Evolutionary conservation across 805 yeast species (phyloP), one percentile per base, ranked within the genome.

Genomic region (Candida succiphila): DNA sequence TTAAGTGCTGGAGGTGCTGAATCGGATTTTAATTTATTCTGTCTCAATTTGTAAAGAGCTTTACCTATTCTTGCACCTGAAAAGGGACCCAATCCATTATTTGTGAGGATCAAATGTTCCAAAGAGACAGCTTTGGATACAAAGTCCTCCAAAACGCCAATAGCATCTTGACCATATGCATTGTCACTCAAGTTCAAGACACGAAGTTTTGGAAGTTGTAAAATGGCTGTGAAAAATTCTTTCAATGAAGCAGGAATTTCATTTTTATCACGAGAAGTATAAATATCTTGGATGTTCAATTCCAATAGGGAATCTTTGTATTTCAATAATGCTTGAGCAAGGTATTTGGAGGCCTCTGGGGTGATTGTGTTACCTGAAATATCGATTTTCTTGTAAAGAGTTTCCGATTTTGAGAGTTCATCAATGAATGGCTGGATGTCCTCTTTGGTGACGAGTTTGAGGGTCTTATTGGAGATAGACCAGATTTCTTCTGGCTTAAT

Each of bases 21-120:
- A 18, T 43, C 34, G 17, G 69, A 63, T 31, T 56, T 56, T 42
- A 63, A 55, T 59, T 87, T 87, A 37, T 77, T 78, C 33, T 55
- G 56, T 16, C 92, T 75, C 42, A 89, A 69, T 45, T 71, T 68
- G 60, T 66, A 84, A 30, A 92, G 70, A 4, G 95, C 84, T 47
- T 76, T 75, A 39, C 96, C 99, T 40, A 92, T 83, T 54, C 95
- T 74, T 37, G 89, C 80, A 48, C 99, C 98, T 1, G 97, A 95
- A 54, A 82, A 82, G 18, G 99, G 99, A 24, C 99, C 99, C 76
- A 92, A 80, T 36, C 99, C 99, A 56, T 92, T 92, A 61, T 92
- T 92, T 30, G 96, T 80, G 41, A 92, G 66, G 44, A 85, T 78
- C 56, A 92, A 70, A 54, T 92, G 96, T 58, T 84, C 81, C 36